Conservation (phyloP, 1,284 basidiomycete genomes). For the Marasmius sp. region DNA sequence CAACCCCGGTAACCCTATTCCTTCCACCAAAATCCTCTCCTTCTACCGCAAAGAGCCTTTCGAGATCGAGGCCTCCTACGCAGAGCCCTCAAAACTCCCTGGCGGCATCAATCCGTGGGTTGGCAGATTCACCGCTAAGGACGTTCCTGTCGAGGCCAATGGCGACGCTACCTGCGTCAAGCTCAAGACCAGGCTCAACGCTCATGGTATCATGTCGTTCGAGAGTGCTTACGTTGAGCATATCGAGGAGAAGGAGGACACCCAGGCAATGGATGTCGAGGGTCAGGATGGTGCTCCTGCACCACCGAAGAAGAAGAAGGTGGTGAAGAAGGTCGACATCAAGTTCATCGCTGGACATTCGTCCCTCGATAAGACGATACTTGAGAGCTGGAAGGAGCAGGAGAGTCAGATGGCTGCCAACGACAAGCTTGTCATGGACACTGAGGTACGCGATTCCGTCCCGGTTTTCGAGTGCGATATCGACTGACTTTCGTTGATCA, state of each 20-base stretch:
- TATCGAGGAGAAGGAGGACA: slow-evolving; percentile 75
- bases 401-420: slow-evolving; percentile 86
- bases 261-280: slow-evolving; percentile 26
- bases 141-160: slow-evolving; percentile 63
- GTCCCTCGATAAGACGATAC: slow-evolving; percentile 57
- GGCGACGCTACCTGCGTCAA: slow-evolving; percentile 82
- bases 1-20: slow-evolving; percentile 78
- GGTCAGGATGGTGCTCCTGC: slow-evolving; percentile 23
- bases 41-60: slow-evolving; percentile 89
- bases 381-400: slow-evolving; percentile 72
- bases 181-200: slow-evolving; percentile 85
- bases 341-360: slow-evolving; percentile 66
- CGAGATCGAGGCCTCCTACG: slow-evolving; percentile 83
- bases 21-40: slow-evolving; percentile 93
- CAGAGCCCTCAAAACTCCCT: slow-evolving; percentile 68
- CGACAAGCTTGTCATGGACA: slow-evolving; percentile 94
- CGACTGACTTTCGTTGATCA: slow-evolving; percentile 2
- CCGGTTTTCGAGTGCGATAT: background rate
- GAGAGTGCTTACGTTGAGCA: slow-evolving; percentile 85
- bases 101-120: slow-evolving; percentile 83
- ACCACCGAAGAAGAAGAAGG: slow-evolving; percentile 79
- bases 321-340: slow-evolving; percentile 81
- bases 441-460: slow-evolving; percentile 62
- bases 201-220: slow-evolving; percentile 84
- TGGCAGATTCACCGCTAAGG: slow-evolving; percentile 77